These are phyloP conservation scores for Cucumis cinereus DNA, from an alignment of 306 rosid species.

Conservation along the genomic window DNA sequence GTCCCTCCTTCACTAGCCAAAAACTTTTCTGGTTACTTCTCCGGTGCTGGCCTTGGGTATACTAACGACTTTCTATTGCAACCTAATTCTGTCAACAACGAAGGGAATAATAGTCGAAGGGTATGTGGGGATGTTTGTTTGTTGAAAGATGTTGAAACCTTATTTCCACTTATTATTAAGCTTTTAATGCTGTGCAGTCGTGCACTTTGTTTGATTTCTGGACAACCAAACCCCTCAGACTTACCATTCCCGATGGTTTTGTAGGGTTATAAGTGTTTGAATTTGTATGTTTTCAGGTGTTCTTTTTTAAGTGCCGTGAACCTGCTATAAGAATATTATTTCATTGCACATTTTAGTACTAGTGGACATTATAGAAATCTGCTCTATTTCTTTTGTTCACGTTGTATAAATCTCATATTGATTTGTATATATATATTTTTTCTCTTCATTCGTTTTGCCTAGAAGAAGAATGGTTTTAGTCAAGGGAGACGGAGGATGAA, in stretches of 20 bases:
- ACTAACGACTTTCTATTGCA: conserved; percentile 10
- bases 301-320: neutral
- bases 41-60: conserved; percentile 20
- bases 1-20: conserved; percentile 69
- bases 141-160: neutral
- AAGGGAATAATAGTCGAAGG: conserved; percentile 11
- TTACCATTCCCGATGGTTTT: neutral
- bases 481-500: conserved; percentile 60
- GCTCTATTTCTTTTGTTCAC: neutral
- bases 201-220: neutral
- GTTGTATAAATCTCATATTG: neutral
- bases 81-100: conserved; percentile 10
- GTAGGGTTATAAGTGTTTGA: neutral
- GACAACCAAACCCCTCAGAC: neutral
- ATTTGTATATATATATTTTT: neutral
- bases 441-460: neutral
- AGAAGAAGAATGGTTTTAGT: conserved; percentile 82
- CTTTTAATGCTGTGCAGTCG: neutral
- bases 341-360: neutral
- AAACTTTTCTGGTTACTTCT: conserved; percentile 27
- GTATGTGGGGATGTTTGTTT: conserved; percentile 4
- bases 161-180: neutral
- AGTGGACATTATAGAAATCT: neutral
- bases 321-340: neutral
- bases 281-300: neutral